A percentile compares a stretch with the other conserved stretches of the same genome.
These are phyloP conservation scores for Otatea glauca DNA, from an alignment of 176 grass and related monocot genomes.

Conservation along the genomic window DNA sequence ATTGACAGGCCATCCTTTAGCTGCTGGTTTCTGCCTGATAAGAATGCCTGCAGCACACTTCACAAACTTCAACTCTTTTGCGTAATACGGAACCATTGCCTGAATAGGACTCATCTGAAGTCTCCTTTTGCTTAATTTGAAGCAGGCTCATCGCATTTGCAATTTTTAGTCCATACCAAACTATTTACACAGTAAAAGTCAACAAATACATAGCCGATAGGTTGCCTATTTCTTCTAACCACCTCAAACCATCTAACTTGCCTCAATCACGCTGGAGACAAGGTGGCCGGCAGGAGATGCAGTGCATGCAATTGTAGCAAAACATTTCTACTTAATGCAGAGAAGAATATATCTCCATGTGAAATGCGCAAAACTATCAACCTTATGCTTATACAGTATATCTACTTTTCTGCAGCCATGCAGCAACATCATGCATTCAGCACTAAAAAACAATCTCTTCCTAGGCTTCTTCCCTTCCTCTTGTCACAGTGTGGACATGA, in stretches of 20 bases:
- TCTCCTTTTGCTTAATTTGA: slow-evolving; percentile 12
- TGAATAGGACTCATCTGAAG: background rate
- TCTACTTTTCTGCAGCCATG: background rate
- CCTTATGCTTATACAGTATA: background rate
- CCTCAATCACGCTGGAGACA: background rate
- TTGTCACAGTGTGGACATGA: background rate
- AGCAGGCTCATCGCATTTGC: slow-evolving; percentile 3
- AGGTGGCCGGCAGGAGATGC: background rate
- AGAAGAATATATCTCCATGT: background rate
- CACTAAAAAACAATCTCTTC: background rate
- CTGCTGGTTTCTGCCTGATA: background rate
- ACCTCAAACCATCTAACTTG: background rate
- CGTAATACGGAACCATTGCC: background rate
- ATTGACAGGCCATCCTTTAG: background rate
- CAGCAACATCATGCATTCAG: background rate
- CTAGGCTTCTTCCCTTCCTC: background rate
- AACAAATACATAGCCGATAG: background rate
- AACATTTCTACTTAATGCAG: background rate
- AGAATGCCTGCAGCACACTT: background rate
- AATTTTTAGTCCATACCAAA: background rate
- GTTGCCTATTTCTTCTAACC: background rate
- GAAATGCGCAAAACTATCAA: background rate
- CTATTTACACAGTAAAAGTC: slow-evolving; percentile 10
- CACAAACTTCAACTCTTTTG: slow-evolving; percentile 5
- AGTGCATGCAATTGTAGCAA: background rate